Base-by-base conservation (phyloP, 2,329 filamentous ascomycete genomes). In the Exophiala aquamarina region DNA sequence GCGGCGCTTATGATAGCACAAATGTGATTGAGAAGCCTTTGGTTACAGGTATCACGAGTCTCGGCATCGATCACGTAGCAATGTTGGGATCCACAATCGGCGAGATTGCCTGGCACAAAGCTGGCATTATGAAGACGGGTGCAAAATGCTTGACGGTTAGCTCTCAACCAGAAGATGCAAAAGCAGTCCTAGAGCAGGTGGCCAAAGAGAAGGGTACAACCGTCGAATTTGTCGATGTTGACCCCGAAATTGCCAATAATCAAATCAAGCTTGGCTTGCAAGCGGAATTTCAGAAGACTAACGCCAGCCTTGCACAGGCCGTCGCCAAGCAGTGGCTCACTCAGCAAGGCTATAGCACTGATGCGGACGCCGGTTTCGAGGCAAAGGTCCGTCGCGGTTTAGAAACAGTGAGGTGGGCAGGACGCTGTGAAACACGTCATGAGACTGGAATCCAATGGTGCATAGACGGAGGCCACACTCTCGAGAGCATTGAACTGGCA, bases 91-190 rank as follows among this genome's bases (percentile, higher is more conserved):
- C 79, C 29, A 91, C 89, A 0, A 78, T 92, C 41, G 83, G 87
- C 47, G 75, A 89, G 61, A 95, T 95, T 55, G 84, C 90, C 3
- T 95, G 90, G 91, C 88, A 95, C 65, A 96, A 96, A 67, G 85
- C 84, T 5, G 91, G 91, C 1, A 87, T 96, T 35, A 85, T 94
- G 64, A 95, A 94, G 66, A 41, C 67, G 1, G 81, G 79, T 0
- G 77, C 77, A 3, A 75, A 77, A 18, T 82, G 78, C 2, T 87
- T 87, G 51, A 84, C 84, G 1, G 78, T 78, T 2, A 72, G 0
- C 83, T 87, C 54, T 69, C 72, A 23, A 31, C 26, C 34, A 4
- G 66, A 72, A 3, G 67, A 67, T 15, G 82, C 82, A 1, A 67
- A 82, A 47, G 63, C 71, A 5, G 81, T 85, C 0, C 63, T 86